Percentiles rank a stretch among this genome's conserved stretches.
Evolutionary conservation across 1,139 yeast genomes (phyloP).

Genomic region (Kurtzmaniella quercitrusa): DNA sequence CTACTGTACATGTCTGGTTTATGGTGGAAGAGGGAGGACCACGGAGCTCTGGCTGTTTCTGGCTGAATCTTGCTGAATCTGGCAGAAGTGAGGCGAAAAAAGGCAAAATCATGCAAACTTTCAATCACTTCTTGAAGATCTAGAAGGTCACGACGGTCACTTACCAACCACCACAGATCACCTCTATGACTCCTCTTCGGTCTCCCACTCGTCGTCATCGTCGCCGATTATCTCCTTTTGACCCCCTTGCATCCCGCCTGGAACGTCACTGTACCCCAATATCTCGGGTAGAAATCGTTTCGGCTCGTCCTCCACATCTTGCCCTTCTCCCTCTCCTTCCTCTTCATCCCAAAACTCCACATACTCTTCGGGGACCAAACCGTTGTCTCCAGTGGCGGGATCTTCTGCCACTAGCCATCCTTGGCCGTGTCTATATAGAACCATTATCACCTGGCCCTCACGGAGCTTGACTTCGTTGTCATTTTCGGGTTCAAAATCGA

Average conservation of each 20-base stretch:
- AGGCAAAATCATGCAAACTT: no score
- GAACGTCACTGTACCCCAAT: constrained; percentile 15
- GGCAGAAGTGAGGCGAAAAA: no score
- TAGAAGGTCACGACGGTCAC: no score
- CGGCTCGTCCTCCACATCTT: constrained; percentile 31
- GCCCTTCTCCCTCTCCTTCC: constrained; percentile 15
- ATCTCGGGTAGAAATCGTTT: constrained; percentile 45
- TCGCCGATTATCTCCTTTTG: background rate
- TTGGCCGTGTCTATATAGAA: constrained; percentile 90
- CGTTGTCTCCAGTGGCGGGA: constrained; percentile 74
- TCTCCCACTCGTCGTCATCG: constrained; percentile 1
- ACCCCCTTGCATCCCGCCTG: constrained; percentile 3
- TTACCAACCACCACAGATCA: background rate
- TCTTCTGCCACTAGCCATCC: constrained; percentile 98
- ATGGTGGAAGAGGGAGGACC: background rate
- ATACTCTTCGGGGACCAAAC: constrained; percentile 93
- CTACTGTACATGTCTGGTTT: background rate
- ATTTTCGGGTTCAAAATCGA: constrained; percentile 88
- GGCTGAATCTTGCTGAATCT: no score
- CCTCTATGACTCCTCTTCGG: background rate
- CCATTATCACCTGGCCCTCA: constrained; percentile 84
- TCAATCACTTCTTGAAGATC: no score
- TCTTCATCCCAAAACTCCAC: constrained; percentile 51
- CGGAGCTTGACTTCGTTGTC: constrained; percentile 79
- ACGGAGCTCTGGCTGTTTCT: no score